These are phyloP conservation scores for Arachis hypogaea DNA, from an alignment of 306 rosid genomes.

Conservation along the genomic window DNA sequence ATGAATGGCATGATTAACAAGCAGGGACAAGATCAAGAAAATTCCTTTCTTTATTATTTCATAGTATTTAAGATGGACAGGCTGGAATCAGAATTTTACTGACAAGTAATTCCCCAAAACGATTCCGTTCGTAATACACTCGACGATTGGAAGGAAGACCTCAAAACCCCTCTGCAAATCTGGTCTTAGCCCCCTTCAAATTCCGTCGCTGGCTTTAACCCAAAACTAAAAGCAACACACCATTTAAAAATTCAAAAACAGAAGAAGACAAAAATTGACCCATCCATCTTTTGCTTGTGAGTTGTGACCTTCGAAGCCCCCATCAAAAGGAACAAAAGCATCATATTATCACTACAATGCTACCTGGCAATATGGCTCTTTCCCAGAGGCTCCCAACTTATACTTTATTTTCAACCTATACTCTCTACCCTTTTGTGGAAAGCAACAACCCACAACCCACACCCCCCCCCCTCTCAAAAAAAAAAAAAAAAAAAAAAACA, in stretches of 20 bases:
- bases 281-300: conserved; percentile 38
- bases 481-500: not conserved
- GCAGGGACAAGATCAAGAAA: not conserved
- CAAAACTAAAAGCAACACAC: conserved; percentile 8
- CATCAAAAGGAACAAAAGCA: conserved; percentile 47
- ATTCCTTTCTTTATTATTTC: conserved; percentile 36
- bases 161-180: conserved; percentile 19
- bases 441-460: not conserved
- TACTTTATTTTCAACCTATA: conserved; percentile 35
- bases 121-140: conserved; percentile 34
- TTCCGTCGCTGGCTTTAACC: conserved; percentile 19
- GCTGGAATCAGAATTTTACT: conserved; percentile 39
- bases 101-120: conserved; percentile 38
- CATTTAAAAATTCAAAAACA: not conserved
- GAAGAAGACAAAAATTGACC: conserved; percentile 28
- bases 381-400: conserved; percentile 17
- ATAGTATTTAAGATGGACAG: conserved; percentile 43
- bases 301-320: conserved; percentile 15
- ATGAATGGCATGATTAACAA: conserved; percentile 16
- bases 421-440: not conserved
- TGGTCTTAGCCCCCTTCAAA: conserved; percentile 9
- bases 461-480: not conserved
- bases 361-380: conserved; percentile 8
- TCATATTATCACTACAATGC: conserved; percentile 36
- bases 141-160: not conserved